These are phyloP conservation scores for Pisolithus microcarpus DNA, from an alignment of 768 basidiomycete genomes.

Conservation along the genomic window DNA sequence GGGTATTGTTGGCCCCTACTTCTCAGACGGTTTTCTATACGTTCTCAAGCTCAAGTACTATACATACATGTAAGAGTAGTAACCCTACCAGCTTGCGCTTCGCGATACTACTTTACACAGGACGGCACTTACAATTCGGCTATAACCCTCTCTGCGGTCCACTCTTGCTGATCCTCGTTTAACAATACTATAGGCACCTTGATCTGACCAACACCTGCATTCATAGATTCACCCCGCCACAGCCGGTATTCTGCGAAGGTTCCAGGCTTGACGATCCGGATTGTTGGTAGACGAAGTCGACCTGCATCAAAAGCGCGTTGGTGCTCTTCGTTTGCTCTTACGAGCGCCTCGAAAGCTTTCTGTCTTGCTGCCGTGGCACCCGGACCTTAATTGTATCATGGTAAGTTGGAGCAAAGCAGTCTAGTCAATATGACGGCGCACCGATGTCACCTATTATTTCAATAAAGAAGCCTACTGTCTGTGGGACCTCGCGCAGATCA, in stretches of 20 bases:
- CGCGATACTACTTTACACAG: too few relatives aligned
- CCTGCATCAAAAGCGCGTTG: not conserved
- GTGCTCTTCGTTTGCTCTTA: not conserved
- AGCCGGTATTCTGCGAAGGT: not conserved
- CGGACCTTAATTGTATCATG: constrained; percentile 1
- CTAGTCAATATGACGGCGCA: not conserved
- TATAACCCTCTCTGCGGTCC: too few relatives aligned
- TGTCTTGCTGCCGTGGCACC: not conserved
- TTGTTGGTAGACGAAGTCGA: constrained; percentile 4
- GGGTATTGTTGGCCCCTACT: too few relatives aligned
- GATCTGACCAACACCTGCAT: too few relatives aligned
- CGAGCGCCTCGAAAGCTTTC: constrained; percentile 5
- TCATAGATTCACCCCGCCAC: too few relatives aligned
- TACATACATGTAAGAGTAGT: too few relatives aligned
- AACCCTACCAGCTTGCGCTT: too few relatives aligned
- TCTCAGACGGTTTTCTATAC: too few relatives aligned
- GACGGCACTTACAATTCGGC: too few relatives aligned
- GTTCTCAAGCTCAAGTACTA: too few relatives aligned
- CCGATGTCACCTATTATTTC: constrained; percentile 9
- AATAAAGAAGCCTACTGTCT: constrained; percentile 13
- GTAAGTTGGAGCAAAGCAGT: not conserved
- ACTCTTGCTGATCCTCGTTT: too few relatives aligned
- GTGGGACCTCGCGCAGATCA: constrained; percentile 8
- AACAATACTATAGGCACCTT: too few relatives aligned
- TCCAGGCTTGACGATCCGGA: constrained; percentile 9